phyloP scores from a whole-genome alignment of 2,329 filamentous ascomycete genomes.

The Erysiphe pulchra region DNA sequence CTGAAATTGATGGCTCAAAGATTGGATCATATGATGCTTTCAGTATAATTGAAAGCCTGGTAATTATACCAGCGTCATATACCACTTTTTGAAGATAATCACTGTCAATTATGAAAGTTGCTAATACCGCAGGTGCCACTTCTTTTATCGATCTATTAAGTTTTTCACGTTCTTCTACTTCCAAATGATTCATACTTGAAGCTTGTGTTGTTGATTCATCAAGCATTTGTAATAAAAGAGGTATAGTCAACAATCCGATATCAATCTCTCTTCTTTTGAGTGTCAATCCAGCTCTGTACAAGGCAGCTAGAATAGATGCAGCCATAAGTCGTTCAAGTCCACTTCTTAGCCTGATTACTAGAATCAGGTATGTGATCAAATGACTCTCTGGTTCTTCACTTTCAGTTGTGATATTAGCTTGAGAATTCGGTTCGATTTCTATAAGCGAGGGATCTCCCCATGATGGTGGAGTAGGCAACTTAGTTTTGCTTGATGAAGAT shows the following conservation, averaged over 20 bases:
- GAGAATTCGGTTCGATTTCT: slow-evolving; percentile 3
- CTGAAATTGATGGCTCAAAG: slow-evolving; percentile 18
- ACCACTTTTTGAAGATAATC: slow-evolving; percentile 60
- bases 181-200: slow-evolving; percentile 17
- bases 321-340: slow-evolving; percentile 40
- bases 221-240: slow-evolving; percentile 41
- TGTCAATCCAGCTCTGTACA: slow-evolving; percentile 43
- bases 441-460: slow-evolving; percentile 5
- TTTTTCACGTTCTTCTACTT: slow-evolving; percentile 15
- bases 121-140: slow-evolving; percentile 48
- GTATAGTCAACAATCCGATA: slow-evolving; percentile 41
- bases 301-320: slow-evolving; percentile 37
- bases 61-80: slow-evolving; percentile 40
- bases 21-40: slow-evolving; percentile 40
- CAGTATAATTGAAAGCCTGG: slow-evolving; percentile 33
- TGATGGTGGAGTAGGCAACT: slow-evolving; percentile 3
- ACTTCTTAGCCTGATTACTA: slow-evolving; percentile 28
- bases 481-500: slow-evolving; percentile 5
- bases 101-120: slow-evolving; percentile 54
- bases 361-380: slow-evolving; percentile 48
- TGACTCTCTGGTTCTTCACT: slow-evolving; percentile 40
- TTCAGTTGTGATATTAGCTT: slow-evolving; percentile 13
- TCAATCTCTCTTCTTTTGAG: slow-evolving; percentile 36
- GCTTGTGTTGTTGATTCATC: slow-evolving; percentile 21
- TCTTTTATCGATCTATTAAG: slow-evolving; percentile 32